Evolutionary conservation across 192 early-diverging fungal genomes (phyloP).

Genomic region (Rhizophagus prolifer): DNA sequence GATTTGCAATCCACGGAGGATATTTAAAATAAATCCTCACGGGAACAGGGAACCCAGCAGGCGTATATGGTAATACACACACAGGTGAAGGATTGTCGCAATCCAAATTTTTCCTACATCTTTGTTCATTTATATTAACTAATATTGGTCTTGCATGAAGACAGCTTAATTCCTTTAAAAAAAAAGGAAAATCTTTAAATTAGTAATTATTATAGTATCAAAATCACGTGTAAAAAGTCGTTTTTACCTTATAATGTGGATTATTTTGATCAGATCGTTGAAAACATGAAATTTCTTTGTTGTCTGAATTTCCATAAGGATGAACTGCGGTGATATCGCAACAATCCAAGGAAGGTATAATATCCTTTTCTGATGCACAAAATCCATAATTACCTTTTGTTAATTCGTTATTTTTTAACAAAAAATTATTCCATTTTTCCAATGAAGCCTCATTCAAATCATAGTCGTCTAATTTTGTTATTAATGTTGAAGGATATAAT

Average conservation of each 20-base stretch:
- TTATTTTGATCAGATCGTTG: not conserved
- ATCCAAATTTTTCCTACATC: conserved; percentile 42
- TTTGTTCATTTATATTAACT: conserved; percentile 24
- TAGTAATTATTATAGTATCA: no score
- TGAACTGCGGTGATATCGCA: conserved; percentile 53
- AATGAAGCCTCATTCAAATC: conserved; percentile 39
- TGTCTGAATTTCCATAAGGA: conserved; percentile 56
- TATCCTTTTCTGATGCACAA: conserved; percentile 23
- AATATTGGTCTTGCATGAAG: conserved; percentile 46
- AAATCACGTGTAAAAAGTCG: no score
- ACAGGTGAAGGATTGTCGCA: conserved; percentile 30
- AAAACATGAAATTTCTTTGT: conserved; percentile 52
- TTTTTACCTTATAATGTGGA: not conserved
- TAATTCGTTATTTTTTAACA: conserved; percentile 21
- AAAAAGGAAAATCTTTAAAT: no score
- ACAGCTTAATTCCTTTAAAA: conserved; percentile 26
- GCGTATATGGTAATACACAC: conserved; percentile 61
- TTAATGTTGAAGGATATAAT: conserved; percentile 43
- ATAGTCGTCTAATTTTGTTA: conserved; percentile 46
- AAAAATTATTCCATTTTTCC: conserved; percentile 31
- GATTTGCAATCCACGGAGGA: conserved; percentile 36
- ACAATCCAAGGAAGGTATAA: conserved; percentile 45
- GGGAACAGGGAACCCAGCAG: conserved; percentile 42
- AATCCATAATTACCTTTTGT: conserved; percentile 29
- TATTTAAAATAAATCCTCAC: conserved; percentile 55